Conservation (phyloP, 805 yeast genomes). For the Sungouiozyma intestinalis region DNA sequence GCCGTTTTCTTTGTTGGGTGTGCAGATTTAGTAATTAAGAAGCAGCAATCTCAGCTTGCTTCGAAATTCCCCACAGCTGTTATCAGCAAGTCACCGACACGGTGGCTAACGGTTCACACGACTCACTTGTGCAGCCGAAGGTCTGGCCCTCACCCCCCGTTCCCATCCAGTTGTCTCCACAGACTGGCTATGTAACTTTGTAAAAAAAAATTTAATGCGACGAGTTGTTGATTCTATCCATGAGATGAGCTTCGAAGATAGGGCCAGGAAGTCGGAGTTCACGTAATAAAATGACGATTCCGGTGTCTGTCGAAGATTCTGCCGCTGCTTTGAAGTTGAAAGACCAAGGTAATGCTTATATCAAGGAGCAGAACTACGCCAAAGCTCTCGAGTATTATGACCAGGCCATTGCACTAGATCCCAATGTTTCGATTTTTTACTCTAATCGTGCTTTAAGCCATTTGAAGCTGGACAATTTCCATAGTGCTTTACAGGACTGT, state of each 20-base stretch:
- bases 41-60: too few relatives aligned
- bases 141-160: too few relatives aligned
- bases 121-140: too few relatives aligned
- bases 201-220: too few relatives aligned
- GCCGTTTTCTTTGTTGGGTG: too few relatives aligned
- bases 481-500: conserved; percentile 74
- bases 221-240: background rate
- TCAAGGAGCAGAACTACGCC: conserved; percentile 54
- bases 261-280: background rate
- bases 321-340: conserved; percentile 43
- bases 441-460: conserved; percentile 89
- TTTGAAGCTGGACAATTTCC: conserved; percentile 77
- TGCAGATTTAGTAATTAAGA: too few relatives aligned
- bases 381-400: conserved; percentile 66
- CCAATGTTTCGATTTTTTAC: conserved; percentile 50
- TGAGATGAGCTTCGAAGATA: background rate
- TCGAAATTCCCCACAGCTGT: too few relatives aligned
- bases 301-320: conserved; percentile 10
- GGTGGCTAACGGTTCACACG: too few relatives aligned
- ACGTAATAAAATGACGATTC: background rate
- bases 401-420: conserved; percentile 58
- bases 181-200: too few relatives aligned
- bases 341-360: conserved; percentile 59
- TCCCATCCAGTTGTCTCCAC: too few relatives aligned
- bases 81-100: too few relatives aligned